Evolutionary conservation across 129 eudicot species (phyloP).

Genomic region (Deinandra increscens): DNA sequence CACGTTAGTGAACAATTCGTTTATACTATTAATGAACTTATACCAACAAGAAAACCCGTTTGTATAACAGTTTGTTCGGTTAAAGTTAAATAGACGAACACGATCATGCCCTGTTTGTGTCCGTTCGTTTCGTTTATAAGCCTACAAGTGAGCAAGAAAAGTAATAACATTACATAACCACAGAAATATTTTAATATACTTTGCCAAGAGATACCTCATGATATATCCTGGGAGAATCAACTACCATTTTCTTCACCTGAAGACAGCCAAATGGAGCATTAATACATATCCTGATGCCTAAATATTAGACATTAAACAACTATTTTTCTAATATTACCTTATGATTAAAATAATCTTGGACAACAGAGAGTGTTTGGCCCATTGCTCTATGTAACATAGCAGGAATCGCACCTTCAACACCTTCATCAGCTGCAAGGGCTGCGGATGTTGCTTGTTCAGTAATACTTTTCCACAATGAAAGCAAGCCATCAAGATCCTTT

Average conservation of each 20-base stretch:
- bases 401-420: constrained; percentile 90
- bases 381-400: constrained; percentile 88
- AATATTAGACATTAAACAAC: not conserved
- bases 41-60: no score
- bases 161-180: not conserved
- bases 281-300: constrained; percentile 6
- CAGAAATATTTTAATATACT: constrained; percentile 7
- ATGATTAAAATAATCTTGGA: constrained; percentile 86
- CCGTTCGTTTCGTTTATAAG: no score
- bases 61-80: no score
- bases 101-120: no score
- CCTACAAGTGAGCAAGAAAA: not conserved
- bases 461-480: constrained; percentile 82
- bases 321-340: constrained; percentile 43
- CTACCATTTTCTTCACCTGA: constrained; percentile 90
- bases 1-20: no score
- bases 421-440: constrained; percentile 98
- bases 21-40: no score
- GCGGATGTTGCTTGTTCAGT: constrained; percentile 91
- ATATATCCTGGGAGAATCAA: constrained; percentile 97
- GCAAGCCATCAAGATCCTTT: constrained; percentile 88
- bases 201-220: constrained; percentile 68
- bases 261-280: constrained; percentile 24
- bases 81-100: no score
- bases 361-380: constrained; percentile 93